A percentile compares a stretch with the other conserved stretches of the same genome.
Conservation (phyloP, 441 rosid species). For the Populus hybrid region DNA sequence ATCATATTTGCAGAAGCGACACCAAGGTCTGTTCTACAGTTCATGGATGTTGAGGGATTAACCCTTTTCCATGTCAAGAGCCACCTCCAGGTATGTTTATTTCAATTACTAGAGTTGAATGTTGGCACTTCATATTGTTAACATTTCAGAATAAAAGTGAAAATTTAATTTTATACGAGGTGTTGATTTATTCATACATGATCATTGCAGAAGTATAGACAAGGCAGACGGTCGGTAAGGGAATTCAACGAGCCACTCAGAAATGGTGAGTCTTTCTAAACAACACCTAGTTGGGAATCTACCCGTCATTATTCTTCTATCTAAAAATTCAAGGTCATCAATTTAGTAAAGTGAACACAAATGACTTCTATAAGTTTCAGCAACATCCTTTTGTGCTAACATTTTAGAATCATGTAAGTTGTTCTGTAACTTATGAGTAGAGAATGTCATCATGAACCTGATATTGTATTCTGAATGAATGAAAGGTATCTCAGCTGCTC, state of each 20-base stretch:
- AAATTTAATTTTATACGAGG: constrained; percentile 1
- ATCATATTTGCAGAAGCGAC: constrained; percentile 36
- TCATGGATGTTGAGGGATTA: constrained; percentile 33
- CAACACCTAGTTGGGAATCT: not conserved
- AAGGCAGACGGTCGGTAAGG: constrained; percentile 9
- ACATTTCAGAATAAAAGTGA: not conserved
- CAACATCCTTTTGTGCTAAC: too few species aligned
- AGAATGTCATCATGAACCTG: not conserved
- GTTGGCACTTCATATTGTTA: not conserved
- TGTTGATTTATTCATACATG: not conserved
- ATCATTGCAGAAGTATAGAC: constrained; percentile 30
- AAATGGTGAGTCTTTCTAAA: constrained; percentile 22
- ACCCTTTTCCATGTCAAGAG: constrained; percentile 35
- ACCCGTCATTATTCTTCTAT: not conserved
- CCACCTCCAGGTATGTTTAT: constrained; percentile 36
- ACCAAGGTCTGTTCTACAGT: constrained; percentile 22
- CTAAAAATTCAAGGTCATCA: not conserved
- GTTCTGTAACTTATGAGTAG: not conserved
- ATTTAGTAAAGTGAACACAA: not conserved
- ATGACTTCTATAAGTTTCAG: too few species aligned
- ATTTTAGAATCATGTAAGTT: too few species aligned
- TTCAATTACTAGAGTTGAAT: not conserved
- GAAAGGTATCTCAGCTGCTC: constrained; percentile 12
- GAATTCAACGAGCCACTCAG: not conserved
- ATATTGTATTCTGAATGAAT: not conserved